Conservation (phyloP, 441 rosid genomes). For the Theobroma grandiflorum region DNA sequence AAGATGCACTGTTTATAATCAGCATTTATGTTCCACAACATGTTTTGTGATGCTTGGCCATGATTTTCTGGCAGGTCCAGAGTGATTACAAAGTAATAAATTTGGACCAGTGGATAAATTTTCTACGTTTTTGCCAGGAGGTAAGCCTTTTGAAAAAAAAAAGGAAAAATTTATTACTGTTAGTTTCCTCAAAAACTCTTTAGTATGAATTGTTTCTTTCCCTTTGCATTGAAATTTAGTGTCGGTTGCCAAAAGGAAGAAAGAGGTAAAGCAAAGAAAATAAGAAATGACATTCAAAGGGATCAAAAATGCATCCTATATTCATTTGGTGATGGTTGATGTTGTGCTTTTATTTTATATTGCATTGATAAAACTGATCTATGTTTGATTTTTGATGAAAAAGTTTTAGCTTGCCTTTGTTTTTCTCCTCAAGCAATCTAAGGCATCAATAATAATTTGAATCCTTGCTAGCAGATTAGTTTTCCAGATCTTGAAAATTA, state of each 20-base stretch:
- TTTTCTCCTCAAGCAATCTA: not conserved
- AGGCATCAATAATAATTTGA: slow-evolving; percentile 1
- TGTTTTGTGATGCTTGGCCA: not conserved
- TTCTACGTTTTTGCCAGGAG: slow-evolving; percentile 65
- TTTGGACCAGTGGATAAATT: slow-evolving; percentile 59
- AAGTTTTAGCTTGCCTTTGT: not conserved
- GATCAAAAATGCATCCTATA: not conserved
- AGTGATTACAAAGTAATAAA: slow-evolving; percentile 61
- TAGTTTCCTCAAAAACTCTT: not conserved
- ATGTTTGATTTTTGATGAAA: not conserved
- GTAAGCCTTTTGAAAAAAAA: slow-evolving; percentile 34
- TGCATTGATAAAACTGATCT: not conserved
- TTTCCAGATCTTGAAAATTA: slow-evolving; percentile 59
- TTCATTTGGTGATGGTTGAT: not conserved
- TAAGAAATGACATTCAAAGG: not conserved
- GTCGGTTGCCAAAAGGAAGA: slow-evolving; percentile 4
- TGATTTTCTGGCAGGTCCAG: slow-evolving; percentile 50
- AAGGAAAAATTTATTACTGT: not conserved
- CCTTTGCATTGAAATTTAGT: not conserved
- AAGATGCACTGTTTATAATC: slow-evolving; percentile 1
- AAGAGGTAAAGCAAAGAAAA: not conserved
- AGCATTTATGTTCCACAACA: not conserved
- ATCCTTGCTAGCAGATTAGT: slow-evolving; percentile 44
- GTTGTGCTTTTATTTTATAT: not conserved
- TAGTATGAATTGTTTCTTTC: not conserved